phyloP scores from a whole-genome alignment of 352 stramenopile genomes.

The Phytophthora rubi region DNA sequence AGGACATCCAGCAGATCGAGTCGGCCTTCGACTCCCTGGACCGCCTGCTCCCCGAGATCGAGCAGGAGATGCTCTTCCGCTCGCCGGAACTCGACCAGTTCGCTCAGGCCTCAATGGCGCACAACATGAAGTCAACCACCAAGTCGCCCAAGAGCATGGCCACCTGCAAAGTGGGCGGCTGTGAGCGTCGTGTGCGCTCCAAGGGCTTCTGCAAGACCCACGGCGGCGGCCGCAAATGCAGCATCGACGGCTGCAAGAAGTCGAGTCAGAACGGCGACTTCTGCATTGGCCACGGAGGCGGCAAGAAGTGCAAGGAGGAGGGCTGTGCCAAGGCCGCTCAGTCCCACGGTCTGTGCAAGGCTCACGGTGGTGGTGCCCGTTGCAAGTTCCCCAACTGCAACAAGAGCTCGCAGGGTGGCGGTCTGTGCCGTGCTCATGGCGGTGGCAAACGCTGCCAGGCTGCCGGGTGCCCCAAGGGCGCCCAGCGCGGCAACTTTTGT shows the following conservation, averaged over 20 bases:
- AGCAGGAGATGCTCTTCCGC: slow-evolving; percentile 68
- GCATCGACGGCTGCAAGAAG: slow-evolving; percentile 88
- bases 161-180: slow-evolving; percentile 67
- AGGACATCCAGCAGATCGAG: slow-evolving; percentile 74
- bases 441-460: slow-evolving; percentile 83
- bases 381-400: slow-evolving; percentile 87
- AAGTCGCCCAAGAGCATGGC: slow-evolving; percentile 69
- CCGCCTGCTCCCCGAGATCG: slow-evolving; percentile 68
- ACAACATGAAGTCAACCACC: slow-evolving; percentile 26
- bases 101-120: slow-evolving; percentile 42
- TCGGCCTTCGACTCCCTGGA: slow-evolving; percentile 80
- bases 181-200: slow-evolving; percentile 71
- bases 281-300: slow-evolving; percentile 87
- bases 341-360: slow-evolving; percentile 86
- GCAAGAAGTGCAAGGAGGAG: slow-evolving; percentile 88
- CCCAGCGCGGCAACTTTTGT: slow-evolving; percentile 87
- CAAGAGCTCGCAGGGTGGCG: slow-evolving; percentile 83
- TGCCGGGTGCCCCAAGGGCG: slow-evolving; percentile 75
- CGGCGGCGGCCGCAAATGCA: slow-evolving; percentile 82
- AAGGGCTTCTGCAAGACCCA: slow-evolving; percentile 90
- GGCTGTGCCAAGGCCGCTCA: slow-evolving; percentile 86
- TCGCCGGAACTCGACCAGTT: slow-evolving; percentile 47
- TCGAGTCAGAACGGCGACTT: slow-evolving; percentile 88
- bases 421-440: slow-evolving; percentile 80
- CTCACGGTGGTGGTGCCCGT: slow-evolving; percentile 80